phyloP scores from a whole-genome alignment of 495 filamentous ascomycete species.

The Podospora pseudocomata region DNA sequence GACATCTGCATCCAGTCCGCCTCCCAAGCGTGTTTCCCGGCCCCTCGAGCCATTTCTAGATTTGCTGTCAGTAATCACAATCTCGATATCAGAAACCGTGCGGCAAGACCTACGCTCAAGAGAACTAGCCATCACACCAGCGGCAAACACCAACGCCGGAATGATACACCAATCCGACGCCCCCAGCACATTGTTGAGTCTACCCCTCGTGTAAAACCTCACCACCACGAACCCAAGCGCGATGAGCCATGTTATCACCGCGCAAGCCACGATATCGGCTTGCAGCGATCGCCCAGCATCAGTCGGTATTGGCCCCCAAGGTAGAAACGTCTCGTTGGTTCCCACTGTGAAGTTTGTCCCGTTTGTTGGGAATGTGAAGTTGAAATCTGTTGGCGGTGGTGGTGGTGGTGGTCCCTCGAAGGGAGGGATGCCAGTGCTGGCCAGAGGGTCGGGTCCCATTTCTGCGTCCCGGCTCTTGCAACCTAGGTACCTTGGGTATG shows the following conservation, averaged over 20 bases:
- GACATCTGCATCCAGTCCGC: constrained; percentile 15
- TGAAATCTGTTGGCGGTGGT: too few species aligned
- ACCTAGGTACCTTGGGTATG: neutral
- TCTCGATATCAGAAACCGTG: too few species aligned
- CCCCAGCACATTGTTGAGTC: constrained; percentile 25
- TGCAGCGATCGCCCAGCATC: constrained; percentile 25
- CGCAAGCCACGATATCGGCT: constrained; percentile 28
- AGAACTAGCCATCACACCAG: constrained; percentile 26
- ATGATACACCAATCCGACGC: constrained; percentile 30
- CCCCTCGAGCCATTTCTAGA: constrained; percentile 25
- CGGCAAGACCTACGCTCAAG: constrained; percentile 24
- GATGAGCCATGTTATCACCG: constrained; percentile 28
- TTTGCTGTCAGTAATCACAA: neutral
- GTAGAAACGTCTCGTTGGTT: neutral
- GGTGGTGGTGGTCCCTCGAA: neutral
- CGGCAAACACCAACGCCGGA: constrained; percentile 29
- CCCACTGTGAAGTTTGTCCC: neutral
- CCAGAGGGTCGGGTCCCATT: neutral
- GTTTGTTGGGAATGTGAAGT: neutral
- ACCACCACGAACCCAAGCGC: constrained; percentile 25
- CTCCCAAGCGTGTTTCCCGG: constrained; percentile 28
- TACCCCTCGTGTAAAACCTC: constrained; percentile 33
- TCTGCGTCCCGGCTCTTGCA: neutral
- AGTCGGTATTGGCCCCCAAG: constrained; percentile 18
- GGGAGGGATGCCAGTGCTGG: neutral